These are phyloP conservation scores for Aspergillus pseudonomiae DNA, from an alignment of 2,329 filamentous ascomycete species.

Conservation along the genomic window DNA sequence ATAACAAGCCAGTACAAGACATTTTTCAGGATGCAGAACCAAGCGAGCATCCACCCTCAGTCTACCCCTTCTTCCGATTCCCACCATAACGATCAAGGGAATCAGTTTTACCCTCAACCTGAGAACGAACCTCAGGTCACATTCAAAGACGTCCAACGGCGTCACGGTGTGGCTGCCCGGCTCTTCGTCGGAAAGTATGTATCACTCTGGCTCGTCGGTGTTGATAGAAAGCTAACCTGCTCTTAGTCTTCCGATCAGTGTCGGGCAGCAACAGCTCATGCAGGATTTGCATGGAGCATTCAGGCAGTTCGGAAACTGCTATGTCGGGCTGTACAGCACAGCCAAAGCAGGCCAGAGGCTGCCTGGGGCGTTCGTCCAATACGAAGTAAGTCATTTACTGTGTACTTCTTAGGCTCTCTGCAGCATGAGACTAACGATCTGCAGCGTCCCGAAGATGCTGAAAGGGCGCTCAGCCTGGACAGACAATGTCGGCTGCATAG, in stretches of 20 bases:
- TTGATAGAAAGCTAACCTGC: neutral
- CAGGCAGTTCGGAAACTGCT: neutral
- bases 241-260: neutral
- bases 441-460: neutral
- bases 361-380: neutral
- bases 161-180: neutral
- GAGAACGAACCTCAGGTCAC: neutral
- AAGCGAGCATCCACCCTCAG: too few species aligned
- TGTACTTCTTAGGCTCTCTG: neutral
- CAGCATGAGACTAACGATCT: neutral
- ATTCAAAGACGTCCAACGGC: neutral
- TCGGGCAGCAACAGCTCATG: neutral
- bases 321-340: neutral
- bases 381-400: neutral
- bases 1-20: too few species aligned
- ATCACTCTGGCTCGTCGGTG: neutral
- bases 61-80: too few species aligned
- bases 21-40: too few species aligned
- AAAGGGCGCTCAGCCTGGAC: neutral
- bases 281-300: neutral
- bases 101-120: neutral
- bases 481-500: neutral
- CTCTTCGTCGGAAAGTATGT: neutral
- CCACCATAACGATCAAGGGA: neutral
- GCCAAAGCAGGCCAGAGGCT: neutral